Evolutionary conservation across 192 early-diverging fungal species (phyloP).

Genomic region (Chytriomyces sp.): DNA sequence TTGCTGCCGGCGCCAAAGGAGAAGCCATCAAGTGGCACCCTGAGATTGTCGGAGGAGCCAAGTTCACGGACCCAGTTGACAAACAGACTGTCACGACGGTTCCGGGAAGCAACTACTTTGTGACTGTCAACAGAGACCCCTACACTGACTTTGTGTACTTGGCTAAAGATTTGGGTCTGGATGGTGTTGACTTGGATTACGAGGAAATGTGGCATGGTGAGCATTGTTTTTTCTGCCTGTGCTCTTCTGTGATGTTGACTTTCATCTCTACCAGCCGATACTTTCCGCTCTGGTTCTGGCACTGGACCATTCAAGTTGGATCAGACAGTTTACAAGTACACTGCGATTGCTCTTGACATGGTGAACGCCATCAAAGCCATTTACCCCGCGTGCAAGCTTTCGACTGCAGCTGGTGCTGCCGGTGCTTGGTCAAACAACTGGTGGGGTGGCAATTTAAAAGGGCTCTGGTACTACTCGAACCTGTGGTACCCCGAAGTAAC

Average conservation of each 20-base stretch:
- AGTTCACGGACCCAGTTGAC: neutral
- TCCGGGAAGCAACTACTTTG: conserved; percentile 4
- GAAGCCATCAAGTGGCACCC: conserved; percentile 14
- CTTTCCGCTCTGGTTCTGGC: conserved; percentile 4
- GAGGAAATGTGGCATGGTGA: conserved; percentile 31
- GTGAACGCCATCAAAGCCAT: conserved; percentile 69
- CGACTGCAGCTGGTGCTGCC: conserved; percentile 20
- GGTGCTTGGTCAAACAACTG: conserved; percentile 15
- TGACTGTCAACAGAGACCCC: neutral
- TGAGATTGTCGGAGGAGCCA: neutral
- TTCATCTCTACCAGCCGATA: conserved; percentile 12
- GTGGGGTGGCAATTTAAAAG: conserved; percentile 26
- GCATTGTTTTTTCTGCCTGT: neutral
- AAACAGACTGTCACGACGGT: neutral
- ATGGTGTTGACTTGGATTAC: conserved; percentile 28
- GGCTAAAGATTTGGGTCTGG: conserved; percentile 24
- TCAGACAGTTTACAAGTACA: conserved; percentile 24
- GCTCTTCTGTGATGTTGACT: neutral
- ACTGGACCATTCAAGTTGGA: conserved; percentile 4
- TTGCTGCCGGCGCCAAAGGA: neutral
- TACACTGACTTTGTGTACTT: conserved; percentile 18
- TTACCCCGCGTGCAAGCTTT: conserved; percentile 12
- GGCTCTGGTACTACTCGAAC: conserved; percentile 8
- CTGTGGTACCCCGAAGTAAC: conserved; percentile 6
- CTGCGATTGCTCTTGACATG: conserved; percentile 69